phyloP scores from a whole-genome alignment of 352 stramenopile species.

The Phytophthora agathidicida region DNA sequence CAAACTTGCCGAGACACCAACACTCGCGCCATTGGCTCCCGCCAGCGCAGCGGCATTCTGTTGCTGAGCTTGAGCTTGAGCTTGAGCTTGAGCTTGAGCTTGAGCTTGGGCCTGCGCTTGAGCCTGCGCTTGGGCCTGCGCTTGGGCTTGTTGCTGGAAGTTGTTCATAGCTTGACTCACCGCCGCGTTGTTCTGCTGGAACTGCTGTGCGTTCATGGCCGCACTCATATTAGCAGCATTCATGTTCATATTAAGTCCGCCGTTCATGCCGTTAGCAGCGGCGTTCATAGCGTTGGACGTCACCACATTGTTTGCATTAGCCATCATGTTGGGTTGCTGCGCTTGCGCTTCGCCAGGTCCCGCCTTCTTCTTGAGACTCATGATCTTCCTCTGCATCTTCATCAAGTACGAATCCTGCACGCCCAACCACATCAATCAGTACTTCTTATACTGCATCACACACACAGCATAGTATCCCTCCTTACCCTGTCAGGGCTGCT shows the following conservation, averaged over 20 bases:
- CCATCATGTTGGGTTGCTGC: conserved; percentile 37
- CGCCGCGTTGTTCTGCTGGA: conserved; percentile 41
- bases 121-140: conserved; percentile 35
- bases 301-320: conserved; percentile 34
- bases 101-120: conserved; percentile 44
- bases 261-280: conserved; percentile 33
- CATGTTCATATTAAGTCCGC: conserved; percentile 47
- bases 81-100: conserved; percentile 38
- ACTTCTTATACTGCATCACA: not conserved
- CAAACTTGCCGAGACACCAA: conserved; percentile 29
- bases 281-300: conserved; percentile 36
- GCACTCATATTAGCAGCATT: conserved; percentile 36
- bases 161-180: conserved; percentile 60
- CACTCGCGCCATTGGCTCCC: conserved; percentile 18
- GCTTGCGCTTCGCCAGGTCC: conserved; percentile 40
- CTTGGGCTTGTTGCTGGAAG: conserved; percentile 58
- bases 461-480: not conserved
- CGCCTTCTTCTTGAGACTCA: conserved; percentile 80
- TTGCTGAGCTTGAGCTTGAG: conserved; percentile 33
- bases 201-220: conserved; percentile 44
- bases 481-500: conserved; percentile 72
- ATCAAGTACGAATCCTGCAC: conserved; percentile 77
- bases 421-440: conserved; percentile 11
- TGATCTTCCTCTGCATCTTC: conserved; percentile 87
- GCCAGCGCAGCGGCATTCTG: conserved; percentile 28